Conservation (phyloP, 2,329 filamentous ascomycete species). For the Hypoxylon sp. region DNA sequence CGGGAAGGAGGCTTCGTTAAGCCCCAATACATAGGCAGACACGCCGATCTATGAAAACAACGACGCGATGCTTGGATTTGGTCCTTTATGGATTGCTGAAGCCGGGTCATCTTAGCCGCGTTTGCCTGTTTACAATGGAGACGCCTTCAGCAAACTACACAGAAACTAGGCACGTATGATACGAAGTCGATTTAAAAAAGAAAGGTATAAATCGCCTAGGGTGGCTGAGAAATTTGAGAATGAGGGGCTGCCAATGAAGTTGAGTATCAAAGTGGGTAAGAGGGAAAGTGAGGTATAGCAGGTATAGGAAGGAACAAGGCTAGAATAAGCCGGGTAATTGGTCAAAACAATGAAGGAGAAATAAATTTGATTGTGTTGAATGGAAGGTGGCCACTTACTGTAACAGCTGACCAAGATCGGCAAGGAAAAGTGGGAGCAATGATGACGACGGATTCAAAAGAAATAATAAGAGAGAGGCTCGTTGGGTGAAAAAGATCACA, state of each 20-base stretch:
- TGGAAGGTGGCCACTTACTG: slow-evolving; percentile 21
- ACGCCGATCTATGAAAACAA: slow-evolving; percentile 39
- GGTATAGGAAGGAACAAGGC: slow-evolving; percentile 6
- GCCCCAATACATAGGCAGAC: slow-evolving; percentile 27
- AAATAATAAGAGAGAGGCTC: slow-evolving; percentile 1
- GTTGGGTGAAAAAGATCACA: not conserved
- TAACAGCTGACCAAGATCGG: slow-evolving; percentile 9
- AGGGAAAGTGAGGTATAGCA: not conserved
- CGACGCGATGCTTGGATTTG: slow-evolving; percentile 34
- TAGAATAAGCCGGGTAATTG: not conserved
- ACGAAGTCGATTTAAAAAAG: slow-evolving; percentile 13
- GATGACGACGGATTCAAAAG: slow-evolving; percentile 5
- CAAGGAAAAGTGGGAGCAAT: slow-evolving; percentile 12
- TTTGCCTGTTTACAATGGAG: slow-evolving; percentile 32
- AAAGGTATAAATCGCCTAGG: not conserved
- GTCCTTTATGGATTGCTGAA: slow-evolving; percentile 40
- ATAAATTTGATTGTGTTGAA: slow-evolving; percentile 9
- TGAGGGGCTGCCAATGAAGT: not conserved
- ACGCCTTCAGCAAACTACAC: slow-evolving; percentile 31
- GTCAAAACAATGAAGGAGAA: slow-evolving; percentile 6
- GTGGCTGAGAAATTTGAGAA: not conserved
- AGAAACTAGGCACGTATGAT: slow-evolving; percentile 7
- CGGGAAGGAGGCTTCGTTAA: slow-evolving; percentile 25
- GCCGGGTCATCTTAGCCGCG: slow-evolving; percentile 47
- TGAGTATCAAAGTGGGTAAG: slow-evolving; percentile 6